Conservation (phyloP, 306 rosid species). For the Urtica urens region DNA sequence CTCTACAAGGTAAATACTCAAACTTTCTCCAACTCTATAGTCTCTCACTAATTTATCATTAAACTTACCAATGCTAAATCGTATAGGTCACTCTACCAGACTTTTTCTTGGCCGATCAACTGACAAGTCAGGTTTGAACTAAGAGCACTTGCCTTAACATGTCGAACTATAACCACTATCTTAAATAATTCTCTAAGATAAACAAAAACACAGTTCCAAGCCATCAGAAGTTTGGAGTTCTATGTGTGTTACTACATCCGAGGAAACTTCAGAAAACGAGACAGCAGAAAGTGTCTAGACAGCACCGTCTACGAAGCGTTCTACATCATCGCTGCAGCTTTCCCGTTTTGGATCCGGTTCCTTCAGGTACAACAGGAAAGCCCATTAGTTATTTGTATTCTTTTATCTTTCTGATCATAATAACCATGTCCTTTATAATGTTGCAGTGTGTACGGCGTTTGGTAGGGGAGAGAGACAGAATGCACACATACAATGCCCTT, state of each 20-base stretch:
- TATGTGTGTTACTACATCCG: constrained; percentile 61
- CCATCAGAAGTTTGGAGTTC: constrained; percentile 65
- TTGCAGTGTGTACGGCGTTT: constrained; percentile 42
- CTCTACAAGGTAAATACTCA: constrained; percentile 73
- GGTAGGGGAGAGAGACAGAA: constrained; percentile 35
- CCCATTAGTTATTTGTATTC: too few relatives aligned
- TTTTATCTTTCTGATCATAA: too few relatives aligned
- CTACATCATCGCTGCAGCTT: constrained; percentile 49
- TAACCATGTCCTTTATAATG: too few relatives aligned
- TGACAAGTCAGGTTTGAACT: constrained; percentile 64
- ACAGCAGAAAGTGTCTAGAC: constrained; percentile 41
- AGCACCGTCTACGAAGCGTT: constrained; percentile 34
- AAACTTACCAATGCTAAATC: constrained; percentile 1
- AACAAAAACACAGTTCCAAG: constrained; percentile 54
- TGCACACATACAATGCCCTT: constrained; percentile 31
- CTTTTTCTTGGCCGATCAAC: constrained; percentile 73
- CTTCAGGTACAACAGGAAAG: constrained; percentile 62
- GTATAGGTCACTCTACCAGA: constrained; percentile 51
- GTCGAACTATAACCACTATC: too few relatives aligned
- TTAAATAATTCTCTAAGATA: too few relatives aligned
- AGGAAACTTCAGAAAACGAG: constrained; percentile 59
- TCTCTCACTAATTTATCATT: not conserved
- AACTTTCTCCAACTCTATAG: too few relatives aligned
- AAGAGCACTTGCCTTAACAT: not conserved
- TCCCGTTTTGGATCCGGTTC: constrained; percentile 67